phyloP scores from a whole-genome alignment of 306 rosid species.

The Citrullus amarus region DNA sequence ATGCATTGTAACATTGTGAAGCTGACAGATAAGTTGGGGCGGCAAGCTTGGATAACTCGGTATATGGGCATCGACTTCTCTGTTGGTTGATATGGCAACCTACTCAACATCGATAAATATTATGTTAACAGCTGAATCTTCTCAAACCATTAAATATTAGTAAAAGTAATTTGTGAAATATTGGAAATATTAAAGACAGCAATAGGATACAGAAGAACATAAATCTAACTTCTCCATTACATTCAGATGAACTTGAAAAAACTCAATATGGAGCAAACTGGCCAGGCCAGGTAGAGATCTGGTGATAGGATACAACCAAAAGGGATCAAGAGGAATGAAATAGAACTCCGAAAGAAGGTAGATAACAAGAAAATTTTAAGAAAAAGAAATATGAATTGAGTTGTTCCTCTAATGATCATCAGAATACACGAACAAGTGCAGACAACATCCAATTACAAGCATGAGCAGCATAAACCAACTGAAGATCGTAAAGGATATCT shows the following conservation, averaged over 20 bases:
- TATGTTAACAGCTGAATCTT: background rate
- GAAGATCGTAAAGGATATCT: background rate
- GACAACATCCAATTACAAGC: background rate
- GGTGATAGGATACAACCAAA: background rate
- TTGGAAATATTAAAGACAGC: background rate
- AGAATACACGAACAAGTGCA: background rate
- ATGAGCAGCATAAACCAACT: background rate
- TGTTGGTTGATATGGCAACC: constrained; percentile 95
- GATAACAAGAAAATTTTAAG: background rate
- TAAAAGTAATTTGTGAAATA: background rate
- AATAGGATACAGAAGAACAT: background rate
- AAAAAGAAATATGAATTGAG: background rate
- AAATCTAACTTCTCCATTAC: background rate
- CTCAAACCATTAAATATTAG: background rate
- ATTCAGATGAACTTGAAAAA: background rate
- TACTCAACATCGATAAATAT: constrained; percentile 2
- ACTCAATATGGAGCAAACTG: background rate
- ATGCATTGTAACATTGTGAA: constrained; percentile 94
- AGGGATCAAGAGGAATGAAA: background rate
- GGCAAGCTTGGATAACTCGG: constrained; percentile 93
- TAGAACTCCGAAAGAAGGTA: background rate
- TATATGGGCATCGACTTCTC: constrained; percentile 79
- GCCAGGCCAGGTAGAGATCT: background rate
- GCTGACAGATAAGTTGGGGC: constrained; percentile 93
- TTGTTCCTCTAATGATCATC: background rate